A percentile compares a stretch with the other conserved stretches of the same genome.
These are phyloP conservation scores for Gryganskiella cystojenkinii DNA, from an alignment of 192 early-diverging fungal species.

Conservation along the genomic window DNA sequence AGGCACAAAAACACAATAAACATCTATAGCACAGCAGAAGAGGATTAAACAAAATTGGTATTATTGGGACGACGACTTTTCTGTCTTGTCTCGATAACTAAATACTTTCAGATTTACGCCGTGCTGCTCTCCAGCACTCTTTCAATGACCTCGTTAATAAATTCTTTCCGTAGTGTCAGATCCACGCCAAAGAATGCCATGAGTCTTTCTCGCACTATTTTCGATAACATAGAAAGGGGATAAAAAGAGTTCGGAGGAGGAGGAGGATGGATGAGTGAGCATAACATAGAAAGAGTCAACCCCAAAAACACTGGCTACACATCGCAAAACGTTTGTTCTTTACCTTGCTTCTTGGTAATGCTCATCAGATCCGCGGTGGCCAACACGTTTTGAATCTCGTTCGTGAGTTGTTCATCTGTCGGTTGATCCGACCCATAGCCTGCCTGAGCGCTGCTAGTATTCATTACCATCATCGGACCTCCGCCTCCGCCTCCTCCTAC, in stretches of 20 bases:
- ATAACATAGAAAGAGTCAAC: not conserved
- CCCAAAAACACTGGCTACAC: not conserved
- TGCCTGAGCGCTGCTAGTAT: not conserved
- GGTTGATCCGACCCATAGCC: slow-evolving; percentile 52
- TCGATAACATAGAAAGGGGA: not conserved
- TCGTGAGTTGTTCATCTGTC: slow-evolving; percentile 75
- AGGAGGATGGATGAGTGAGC: not conserved
- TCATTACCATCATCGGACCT: not conserved
- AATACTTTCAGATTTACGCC: no score
- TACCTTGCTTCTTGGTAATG: slow-evolving; percentile 97
- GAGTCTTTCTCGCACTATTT: slow-evolving; percentile 90
- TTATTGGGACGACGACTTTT: no score
- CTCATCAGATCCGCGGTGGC: slow-evolving; percentile 93
- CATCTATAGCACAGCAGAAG: no score
- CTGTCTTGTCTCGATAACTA: no score
- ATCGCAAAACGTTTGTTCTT: no score
- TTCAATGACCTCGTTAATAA: slow-evolving; percentile 91
- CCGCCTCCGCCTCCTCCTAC: not conserved
- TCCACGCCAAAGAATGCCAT: slow-evolving; percentile 84
- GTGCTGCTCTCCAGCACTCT: slow-evolving; percentile 23
- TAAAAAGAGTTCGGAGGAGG: not conserved
- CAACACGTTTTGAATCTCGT: slow-evolving; percentile 81
- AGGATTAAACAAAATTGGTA: no score
- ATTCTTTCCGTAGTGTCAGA: slow-evolving; percentile 82
- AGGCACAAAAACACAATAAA: no score